phyloP scores from a whole-genome alignment of 2,329 filamentous ascomycete genomes.

The Seiridium cupressi region DNA sequence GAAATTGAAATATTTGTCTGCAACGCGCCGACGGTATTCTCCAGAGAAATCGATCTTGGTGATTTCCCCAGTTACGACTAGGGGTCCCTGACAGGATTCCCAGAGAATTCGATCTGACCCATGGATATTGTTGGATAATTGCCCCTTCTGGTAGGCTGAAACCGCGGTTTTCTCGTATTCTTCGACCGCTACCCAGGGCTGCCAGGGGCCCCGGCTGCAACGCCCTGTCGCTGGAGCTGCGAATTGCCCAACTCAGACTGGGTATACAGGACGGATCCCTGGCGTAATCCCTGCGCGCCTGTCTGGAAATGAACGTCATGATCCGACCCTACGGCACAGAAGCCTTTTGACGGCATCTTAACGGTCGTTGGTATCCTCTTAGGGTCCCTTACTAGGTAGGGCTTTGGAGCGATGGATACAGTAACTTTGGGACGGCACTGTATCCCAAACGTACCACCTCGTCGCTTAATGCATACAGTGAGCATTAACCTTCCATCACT shows the following conservation, averaged over 20 bases:
- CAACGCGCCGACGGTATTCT: slow-evolving; percentile 2
- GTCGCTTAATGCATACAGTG: too few species aligned
- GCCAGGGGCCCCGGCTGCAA: not conserved
- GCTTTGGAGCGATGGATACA: not conserved
- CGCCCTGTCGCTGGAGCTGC: not conserved
- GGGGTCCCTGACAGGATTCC: slow-evolving; percentile 3
- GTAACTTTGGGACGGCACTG: too few species aligned
- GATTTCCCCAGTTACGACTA: slow-evolving; percentile 2
- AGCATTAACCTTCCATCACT: too few species aligned
- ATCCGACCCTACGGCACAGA: not conserved
- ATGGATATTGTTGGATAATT: not conserved
- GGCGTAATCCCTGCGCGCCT: not conserved
- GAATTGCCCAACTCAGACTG: slow-evolving; percentile 1
- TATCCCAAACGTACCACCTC: too few species aligned
- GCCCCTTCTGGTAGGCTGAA: slow-evolving; percentile 6
- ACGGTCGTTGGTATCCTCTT: not conserved
- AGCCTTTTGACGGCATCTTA: not conserved
- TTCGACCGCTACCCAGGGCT: not conserved
- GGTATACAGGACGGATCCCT: not conserved
- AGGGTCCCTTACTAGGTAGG: not conserved
- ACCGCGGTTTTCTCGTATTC: slow-evolving; percentile 7
- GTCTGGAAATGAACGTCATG: slow-evolving; percentile 6
- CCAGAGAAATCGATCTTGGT: not conserved
- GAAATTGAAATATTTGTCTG: slow-evolving; percentile 3
- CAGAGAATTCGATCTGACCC: slow-evolving; percentile 5